phyloP scores from a whole-genome alignment of 176 grass and related monocot species.

The Avena atlantica region DNA sequence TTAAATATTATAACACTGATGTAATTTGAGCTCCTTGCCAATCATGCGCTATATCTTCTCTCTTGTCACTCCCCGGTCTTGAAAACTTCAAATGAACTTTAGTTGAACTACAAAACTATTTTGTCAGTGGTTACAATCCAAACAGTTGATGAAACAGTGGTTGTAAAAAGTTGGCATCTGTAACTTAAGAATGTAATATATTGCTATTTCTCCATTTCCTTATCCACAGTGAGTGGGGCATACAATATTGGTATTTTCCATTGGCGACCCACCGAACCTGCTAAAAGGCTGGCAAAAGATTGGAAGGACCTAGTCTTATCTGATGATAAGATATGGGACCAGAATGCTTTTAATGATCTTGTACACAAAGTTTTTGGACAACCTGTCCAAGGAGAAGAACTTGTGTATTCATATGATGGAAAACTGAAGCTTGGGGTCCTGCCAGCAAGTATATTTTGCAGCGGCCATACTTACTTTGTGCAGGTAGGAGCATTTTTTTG shows the following conservation, averaged over 20 bases:
- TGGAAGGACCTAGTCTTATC: conserved; percentile 87
- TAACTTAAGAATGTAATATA: conserved; percentile 30
- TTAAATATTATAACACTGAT: not conserved
- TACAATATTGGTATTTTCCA: conserved; percentile 98
- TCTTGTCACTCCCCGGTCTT: not conserved
- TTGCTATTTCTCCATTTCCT: conserved; percentile 24
- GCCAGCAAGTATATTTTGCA: conserved; percentile 99
- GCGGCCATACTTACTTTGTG: conserved; percentile 95
- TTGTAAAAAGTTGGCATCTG: conserved; percentile 22
- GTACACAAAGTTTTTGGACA: conserved; percentile 67
- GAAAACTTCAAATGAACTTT: not conserved
- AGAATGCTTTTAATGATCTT: conserved; percentile 94
- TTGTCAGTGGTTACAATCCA: not conserved
- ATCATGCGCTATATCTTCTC: not conserved
- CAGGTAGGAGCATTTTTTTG: conserved; percentile 65
- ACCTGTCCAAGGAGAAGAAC: conserved; percentile 64
- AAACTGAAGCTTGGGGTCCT: conserved; percentile 91
- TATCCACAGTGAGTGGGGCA: conserved; percentile 75
- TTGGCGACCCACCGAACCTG: conserved; percentile 85
- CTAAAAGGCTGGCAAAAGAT: conserved; percentile 90
- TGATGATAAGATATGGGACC: conserved; percentile 92
- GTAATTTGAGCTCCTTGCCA: conserved; percentile 6
- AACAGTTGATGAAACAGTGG: not conserved
- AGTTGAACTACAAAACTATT: not conserved
- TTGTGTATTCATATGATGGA: conserved; percentile 93